Evolutionary conservation across 208 protist genomes (phyloP).

Genomic region (Acanthamoeba healyi): DNA sequence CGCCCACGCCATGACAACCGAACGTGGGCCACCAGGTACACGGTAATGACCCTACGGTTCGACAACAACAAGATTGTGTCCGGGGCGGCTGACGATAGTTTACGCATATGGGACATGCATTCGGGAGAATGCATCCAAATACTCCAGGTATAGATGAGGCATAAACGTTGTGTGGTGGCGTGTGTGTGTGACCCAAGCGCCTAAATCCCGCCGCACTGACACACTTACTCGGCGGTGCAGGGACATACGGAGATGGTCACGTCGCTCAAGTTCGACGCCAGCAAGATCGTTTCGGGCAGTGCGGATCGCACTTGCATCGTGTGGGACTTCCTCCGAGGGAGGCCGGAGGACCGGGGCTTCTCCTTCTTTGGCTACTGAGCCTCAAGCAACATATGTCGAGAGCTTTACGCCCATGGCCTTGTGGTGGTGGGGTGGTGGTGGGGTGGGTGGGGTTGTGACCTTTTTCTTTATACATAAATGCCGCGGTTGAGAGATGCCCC

Average conservation of each 20-base stretch:
- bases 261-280: slow-evolving; percentile 64
- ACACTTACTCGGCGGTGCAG: neutral
- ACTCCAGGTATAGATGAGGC: slow-evolving; percentile 54
- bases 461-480: too few relatives aligned
- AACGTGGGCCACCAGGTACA: slow-evolving; percentile 28
- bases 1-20: neutral
- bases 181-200: too few relatives aligned
- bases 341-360: slow-evolving; percentile 48
- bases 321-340: slow-evolving; percentile 59
- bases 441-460: too few relatives aligned
- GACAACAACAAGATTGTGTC: slow-evolving; percentile 73
- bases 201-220: neutral
- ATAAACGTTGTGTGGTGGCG: neutral
- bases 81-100: slow-evolving; percentile 52
- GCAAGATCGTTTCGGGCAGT: slow-evolving; percentile 73
- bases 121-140: slow-evolving; percentile 72
- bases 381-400: too few relatives aligned
- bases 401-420: too few relatives aligned
- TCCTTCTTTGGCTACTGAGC: slow-evolving; percentile 70
- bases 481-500: too few relatives aligned
- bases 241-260: slow-evolving; percentile 68
- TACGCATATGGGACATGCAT: slow-evolving; percentile 66
- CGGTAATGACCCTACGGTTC: slow-evolving; percentile 49
- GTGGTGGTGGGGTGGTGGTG: too few relatives aligned
- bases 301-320: slow-evolving; percentile 60